Evolutionary conservation across 2,329 filamentous ascomycete genomes (phyloP).

Genomic region (Xylaria hypoxylon): DNA sequence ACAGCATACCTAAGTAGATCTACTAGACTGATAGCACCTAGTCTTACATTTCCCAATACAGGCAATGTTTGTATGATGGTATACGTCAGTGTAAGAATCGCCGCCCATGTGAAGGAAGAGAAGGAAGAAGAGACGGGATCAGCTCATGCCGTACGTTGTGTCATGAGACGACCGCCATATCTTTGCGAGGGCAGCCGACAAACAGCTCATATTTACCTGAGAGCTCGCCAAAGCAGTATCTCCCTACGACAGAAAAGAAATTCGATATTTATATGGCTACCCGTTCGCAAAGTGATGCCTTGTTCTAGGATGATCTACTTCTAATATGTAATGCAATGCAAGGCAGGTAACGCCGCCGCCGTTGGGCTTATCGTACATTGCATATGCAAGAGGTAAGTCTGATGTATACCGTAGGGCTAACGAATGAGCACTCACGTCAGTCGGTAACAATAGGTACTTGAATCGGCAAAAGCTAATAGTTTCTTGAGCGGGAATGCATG

Average conservation of each 20-base stretch:
- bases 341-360: constrained; percentile 1
- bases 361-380: constrained; percentile 8
- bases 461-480: neutral
- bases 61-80: neutral
- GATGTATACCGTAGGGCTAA: constrained; percentile 12
- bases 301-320: neutral
- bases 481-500: neutral
- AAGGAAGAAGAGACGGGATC: neutral
- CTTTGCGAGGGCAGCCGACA: neutral
- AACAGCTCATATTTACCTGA: neutral
- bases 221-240: constrained; percentile 6
- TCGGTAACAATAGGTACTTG: neutral
- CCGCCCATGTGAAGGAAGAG: neutral
- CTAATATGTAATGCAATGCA: constrained; percentile 3
- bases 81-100: constrained; percentile 3
- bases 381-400: constrained; percentile 22
- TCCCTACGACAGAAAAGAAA: neutral
- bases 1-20: neutral
- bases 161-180: constrained; percentile 16
- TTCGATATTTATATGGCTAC: neutral
- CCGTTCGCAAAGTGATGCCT: constrained; percentile 17
- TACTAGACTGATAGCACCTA: neutral
- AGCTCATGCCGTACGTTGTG: constrained; percentile 24
- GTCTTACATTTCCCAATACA: constrained; percentile 15
- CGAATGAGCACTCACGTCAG: constrained; percentile 12